Evolutionary conservation across 176 grass and related monocot genomes (phyloP).

Genomic region (Themeda triandra): DNA sequence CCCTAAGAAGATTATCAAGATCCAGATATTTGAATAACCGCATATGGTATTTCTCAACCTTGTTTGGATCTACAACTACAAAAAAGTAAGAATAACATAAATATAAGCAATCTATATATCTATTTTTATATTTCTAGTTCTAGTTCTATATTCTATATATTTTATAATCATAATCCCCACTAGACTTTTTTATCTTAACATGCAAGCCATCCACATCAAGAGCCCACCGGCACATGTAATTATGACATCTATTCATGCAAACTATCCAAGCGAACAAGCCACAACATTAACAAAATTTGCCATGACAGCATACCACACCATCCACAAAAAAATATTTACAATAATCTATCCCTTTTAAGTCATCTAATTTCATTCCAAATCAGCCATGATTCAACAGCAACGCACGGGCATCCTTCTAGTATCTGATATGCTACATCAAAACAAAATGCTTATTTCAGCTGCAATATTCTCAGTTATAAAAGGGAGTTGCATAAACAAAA

Average conservation of each 20-base stretch:
- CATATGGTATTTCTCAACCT: not conserved
- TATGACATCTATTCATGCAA: not conserved
- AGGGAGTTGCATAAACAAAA: not conserved
- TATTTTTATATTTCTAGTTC: not conserved
- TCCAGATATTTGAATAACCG: not conserved
- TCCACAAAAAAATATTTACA: not conserved
- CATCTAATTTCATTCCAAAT: not conserved
- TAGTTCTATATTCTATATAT: not conserved
- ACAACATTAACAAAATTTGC: not conserved
- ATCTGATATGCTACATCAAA: not conserved
- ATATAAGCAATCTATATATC: not conserved
- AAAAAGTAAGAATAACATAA: not conserved
- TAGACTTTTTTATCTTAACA: not conserved
- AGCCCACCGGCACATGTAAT: not conserved
- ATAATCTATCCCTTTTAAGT: not conserved
- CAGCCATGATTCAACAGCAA: not conserved
- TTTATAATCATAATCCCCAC: not conserved
- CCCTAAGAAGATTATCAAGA: not conserved
- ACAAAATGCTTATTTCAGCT: not conserved
- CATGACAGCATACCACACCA: not conserved
- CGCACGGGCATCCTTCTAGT: not conserved
- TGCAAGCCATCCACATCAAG: not conserved
- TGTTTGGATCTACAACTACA: not conserved
- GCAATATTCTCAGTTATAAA: not conserved
- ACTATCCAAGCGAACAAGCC: too few species aligned